These are phyloP conservation scores for Trametes sanguinea DNA, from an alignment of 768 basidiomycete genomes.

Conservation along the genomic window DNA sequence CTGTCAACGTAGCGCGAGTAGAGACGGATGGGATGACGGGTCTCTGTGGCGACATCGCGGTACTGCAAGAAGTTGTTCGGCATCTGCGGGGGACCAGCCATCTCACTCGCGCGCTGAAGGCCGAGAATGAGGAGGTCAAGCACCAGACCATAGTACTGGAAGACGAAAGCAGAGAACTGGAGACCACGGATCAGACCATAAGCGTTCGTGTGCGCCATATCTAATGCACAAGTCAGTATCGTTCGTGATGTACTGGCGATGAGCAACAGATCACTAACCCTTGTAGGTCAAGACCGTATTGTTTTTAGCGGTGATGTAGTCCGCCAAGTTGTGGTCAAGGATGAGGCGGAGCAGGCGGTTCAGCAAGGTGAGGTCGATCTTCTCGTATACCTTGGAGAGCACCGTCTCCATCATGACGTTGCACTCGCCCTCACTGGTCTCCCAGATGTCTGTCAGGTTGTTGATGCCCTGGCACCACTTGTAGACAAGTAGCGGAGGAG, in stretches of 20 bases:
- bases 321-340: slow-evolving; percentile 97
- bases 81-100: slow-evolving; percentile 97
- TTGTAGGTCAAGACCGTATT: slow-evolving; percentile 95
- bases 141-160: slow-evolving; percentile 97
- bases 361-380: slow-evolving; percentile 94
- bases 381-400: slow-evolving; percentile 97
- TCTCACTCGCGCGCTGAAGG: slow-evolving; percentile 96
- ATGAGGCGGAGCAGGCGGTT: slow-evolving; percentile 95
- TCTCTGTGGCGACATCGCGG: slow-evolving; percentile 93
- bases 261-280: slow-evolving; percentile 36
- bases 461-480: slow-evolving; percentile 99
- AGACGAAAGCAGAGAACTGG: slow-evolving; percentile 98
- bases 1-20: slow-evolving; percentile 97
- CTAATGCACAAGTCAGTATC: slow-evolving; percentile 26
- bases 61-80: slow-evolving; percentile 99
- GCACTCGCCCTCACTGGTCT: slow-evolving; percentile 96
- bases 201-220: slow-evolving; percentile 98
- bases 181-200: slow-evolving; percentile 97
- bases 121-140: slow-evolving; percentile 95
- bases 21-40: slow-evolving; percentile 94
- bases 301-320: slow-evolving; percentile 99
- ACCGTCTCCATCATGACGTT: slow-evolving; percentile 99
- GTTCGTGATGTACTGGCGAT: background rate
- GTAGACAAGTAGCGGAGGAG: slow-evolving; percentile 94
- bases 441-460: slow-evolving; percentile 98